phyloP scores from a whole-genome alignment of 306 rosid species.

The Dalbergia cochinchinensis region DNA sequence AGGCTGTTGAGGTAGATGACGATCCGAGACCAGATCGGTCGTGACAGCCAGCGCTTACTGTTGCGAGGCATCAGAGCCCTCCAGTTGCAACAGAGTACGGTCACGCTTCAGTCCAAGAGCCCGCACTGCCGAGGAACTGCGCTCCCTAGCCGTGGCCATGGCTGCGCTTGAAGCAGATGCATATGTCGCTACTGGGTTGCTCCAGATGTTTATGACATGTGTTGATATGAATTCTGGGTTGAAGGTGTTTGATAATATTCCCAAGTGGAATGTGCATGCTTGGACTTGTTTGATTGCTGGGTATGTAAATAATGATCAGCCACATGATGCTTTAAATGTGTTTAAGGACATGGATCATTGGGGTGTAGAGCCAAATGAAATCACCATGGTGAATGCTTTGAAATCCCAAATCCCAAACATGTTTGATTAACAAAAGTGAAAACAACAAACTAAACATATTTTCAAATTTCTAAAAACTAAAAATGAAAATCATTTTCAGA shows the following conservation, averaged over 20 bases:
- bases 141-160: too few species aligned
- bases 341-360: constrained; percentile 60
- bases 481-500: too few species aligned
- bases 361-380: constrained; percentile 73
- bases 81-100: too few species aligned
- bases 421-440: too few species aligned
- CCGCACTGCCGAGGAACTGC: too few species aligned
- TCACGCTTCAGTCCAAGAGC: too few species aligned
- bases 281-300: constrained; percentile 84
- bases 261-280: constrained; percentile 80
- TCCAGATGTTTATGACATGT: constrained; percentile 65
- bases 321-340: constrained; percentile 56
- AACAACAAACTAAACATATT: too few species aligned
- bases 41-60: fast-evolving
- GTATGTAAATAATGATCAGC: constrained; percentile 51
- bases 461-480: too few species aligned
- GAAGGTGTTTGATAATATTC: constrained; percentile 72
- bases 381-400: constrained; percentile 74
- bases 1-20: too few species aligned
- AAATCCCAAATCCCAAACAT: background rate
- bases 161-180: constrained; percentile 65
- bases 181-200: constrained; percentile 68
- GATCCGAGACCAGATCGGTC: fast-evolving
- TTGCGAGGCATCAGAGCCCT: too few species aligned
- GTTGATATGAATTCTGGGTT: constrained; percentile 51